Conservation (phyloP, 805 yeast genomes). For the Helenozyma baotianmanensis region DNA sequence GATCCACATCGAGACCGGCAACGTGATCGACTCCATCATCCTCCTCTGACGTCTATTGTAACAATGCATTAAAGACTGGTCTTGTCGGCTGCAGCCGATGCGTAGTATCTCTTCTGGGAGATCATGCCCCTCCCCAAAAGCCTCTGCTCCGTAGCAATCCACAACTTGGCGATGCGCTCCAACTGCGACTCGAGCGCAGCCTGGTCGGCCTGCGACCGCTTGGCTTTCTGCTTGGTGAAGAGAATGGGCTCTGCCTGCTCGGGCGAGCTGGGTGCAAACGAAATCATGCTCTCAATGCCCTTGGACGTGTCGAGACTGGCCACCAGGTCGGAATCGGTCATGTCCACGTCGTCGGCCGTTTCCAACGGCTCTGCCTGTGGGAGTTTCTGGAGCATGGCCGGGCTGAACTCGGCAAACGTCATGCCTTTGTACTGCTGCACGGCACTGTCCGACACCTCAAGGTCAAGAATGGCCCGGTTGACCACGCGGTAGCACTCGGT, state of each 20-base stretch:
- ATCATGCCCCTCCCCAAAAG: slow-evolving; percentile 24
- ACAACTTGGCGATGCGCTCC: slow-evolving; percentile 53
- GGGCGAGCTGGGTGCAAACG: slow-evolving; percentile 1
- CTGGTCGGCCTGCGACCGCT: background rate
- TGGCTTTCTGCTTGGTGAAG: background rate
- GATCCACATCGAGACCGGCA: slow-evolving; percentile 40
- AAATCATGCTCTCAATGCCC: slow-evolving; percentile 7
- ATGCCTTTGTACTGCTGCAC: slow-evolving; percentile 9
- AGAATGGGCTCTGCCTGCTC: slow-evolving; percentile 1
- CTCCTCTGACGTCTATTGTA: slow-evolving; percentile 2
- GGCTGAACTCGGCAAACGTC: slow-evolving; percentile 3
- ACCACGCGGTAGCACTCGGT: slow-evolving; percentile 64
- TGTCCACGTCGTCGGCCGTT: slow-evolving; percentile 12
- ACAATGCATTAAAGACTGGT: no score
- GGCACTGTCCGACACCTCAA: slow-evolving; percentile 10
- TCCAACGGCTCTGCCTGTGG: background rate
- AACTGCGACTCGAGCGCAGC: slow-evolving; percentile 30
- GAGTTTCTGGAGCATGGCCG: slow-evolving; percentile 2
- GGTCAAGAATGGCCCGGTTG: slow-evolving; percentile 57
- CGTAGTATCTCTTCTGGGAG: slow-evolving; percentile 23
- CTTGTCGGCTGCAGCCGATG: no score
- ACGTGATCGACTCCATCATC: slow-evolving; percentile 27
- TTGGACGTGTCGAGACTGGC: slow-evolving; percentile 4
- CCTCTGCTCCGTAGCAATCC: slow-evolving; percentile 62
- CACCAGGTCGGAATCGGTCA: slow-evolving; percentile 4